phyloP scores from a whole-genome alignment of 352 stramenopile genomes.

The Pythium volutum region DNA sequence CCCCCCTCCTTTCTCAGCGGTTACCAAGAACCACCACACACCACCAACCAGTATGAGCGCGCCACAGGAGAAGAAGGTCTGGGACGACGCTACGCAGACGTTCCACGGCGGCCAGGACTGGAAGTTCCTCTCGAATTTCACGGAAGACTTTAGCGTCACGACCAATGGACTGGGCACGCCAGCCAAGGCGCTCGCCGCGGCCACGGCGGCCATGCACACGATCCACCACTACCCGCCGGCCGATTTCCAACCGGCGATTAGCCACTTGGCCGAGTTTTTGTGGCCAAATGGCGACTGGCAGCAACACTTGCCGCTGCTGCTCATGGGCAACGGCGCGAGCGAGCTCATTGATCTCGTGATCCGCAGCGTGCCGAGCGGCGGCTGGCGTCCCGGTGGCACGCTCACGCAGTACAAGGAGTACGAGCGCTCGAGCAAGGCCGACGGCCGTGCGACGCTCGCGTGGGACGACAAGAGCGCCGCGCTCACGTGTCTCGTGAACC shows the following conservation, averaged over 20 bases:
- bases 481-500: conserved; percentile 88
- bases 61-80: conserved; percentile 32
- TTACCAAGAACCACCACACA: neutral
- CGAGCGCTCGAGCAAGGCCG: conserved; percentile 79
- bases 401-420: conserved; percentile 88
- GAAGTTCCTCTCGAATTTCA: conserved; percentile 89
- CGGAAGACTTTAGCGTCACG: conserved; percentile 89
- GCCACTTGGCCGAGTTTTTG: conserved; percentile 85
- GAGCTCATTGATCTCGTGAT: conserved; percentile 89
- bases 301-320: conserved; percentile 59
- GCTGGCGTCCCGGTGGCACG: conserved; percentile 71
- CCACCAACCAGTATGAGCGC: neutral
- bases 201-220: conserved; percentile 66
- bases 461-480: conserved; percentile 69
- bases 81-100: conserved; percentile 84
- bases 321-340: conserved; percentile 82
- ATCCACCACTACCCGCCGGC: conserved; percentile 89
- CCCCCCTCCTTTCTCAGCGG: neutral
- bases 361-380: conserved; percentile 66
- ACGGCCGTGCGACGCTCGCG: conserved; percentile 71
- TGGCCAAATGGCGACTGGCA: conserved; percentile 55
- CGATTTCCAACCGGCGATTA: conserved; percentile 89
- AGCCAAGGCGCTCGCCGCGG: conserved; percentile 58
- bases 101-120: conserved; percentile 91
- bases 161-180: conserved; percentile 87